These are phyloP conservation scores for Alternaria sp. DNA, from an alignment of 2,329 filamentous ascomycete genomes.

Conservation along the genomic window DNA sequence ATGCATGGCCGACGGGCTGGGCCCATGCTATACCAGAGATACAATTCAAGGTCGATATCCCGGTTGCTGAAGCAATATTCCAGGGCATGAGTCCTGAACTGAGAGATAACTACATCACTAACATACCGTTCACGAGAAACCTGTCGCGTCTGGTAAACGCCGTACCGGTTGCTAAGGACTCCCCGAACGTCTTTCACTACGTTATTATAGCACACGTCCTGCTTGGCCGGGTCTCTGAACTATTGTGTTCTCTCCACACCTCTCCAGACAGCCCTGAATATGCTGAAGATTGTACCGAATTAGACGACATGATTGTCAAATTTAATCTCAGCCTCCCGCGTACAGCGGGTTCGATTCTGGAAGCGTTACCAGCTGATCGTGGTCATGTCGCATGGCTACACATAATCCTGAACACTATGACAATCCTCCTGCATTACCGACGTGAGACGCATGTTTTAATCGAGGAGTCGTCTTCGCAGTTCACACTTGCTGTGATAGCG, in stretches of 20 bases:
- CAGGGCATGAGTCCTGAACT: constrained; percentile 22
- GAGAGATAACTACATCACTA: neutral
- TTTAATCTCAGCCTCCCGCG: constrained; percentile 38
- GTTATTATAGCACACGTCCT: constrained; percentile 34
- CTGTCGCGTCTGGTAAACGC: constrained; percentile 27
- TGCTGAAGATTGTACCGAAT: constrained; percentile 26
- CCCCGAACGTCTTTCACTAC: constrained; percentile 31
- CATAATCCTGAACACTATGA: constrained; percentile 27
- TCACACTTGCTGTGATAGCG: constrained; percentile 26
- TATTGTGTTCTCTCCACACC: constrained; percentile 36
- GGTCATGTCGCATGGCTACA: constrained; percentile 37
- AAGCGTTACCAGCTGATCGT: constrained; percentile 22
- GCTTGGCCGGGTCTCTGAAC: constrained; percentile 35
- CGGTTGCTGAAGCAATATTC: constrained; percentile 29
- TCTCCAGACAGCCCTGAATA: constrained; percentile 29
- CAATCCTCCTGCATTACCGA: constrained; percentile 35
- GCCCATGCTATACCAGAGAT: constrained; percentile 35
- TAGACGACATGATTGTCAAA: constrained; percentile 31
- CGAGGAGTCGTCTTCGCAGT: constrained; percentile 6
- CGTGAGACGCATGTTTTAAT: neutral
- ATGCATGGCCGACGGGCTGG: constrained; percentile 33
- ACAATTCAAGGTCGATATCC: constrained; percentile 42
- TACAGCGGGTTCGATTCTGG: constrained; percentile 26
- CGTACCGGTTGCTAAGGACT: constrained; percentile 6
- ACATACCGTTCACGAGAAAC: constrained; percentile 30